Conservation (phyloP, 441 rosid genomes). For the Gossypium trilobum region DNA sequence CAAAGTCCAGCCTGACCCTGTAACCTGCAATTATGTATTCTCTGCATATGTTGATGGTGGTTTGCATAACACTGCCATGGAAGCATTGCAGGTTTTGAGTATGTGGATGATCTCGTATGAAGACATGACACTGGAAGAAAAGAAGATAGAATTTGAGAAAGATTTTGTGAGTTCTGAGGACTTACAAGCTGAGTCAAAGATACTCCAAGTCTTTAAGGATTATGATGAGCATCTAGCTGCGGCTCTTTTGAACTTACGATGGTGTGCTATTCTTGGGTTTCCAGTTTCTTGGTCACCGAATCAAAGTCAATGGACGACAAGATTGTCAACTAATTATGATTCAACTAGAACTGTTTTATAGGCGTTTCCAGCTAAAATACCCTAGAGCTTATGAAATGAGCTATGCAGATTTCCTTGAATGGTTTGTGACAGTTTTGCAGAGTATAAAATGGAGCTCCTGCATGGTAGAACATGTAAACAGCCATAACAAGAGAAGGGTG, state of each 20-base stretch:
- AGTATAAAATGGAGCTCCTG: not conserved
- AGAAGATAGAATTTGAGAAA: conserved; percentile 43
- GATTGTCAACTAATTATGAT: conserved; percentile 35
- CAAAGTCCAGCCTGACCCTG: conserved; percentile 55
- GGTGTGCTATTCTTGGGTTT: conserved; percentile 60
- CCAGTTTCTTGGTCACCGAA: conserved; percentile 55
- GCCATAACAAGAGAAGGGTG: not conserved
- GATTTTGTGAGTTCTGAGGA: conserved; percentile 49
- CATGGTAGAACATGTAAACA: not conserved
- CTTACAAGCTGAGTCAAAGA: conserved; percentile 40
- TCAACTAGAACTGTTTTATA: not conserved
- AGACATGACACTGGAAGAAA: conserved; percentile 30
- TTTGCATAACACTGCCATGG: conserved; percentile 42
- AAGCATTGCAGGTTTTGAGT: conserved; percentile 69
- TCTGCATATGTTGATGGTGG: conserved; percentile 37
- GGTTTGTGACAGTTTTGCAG: not conserved
- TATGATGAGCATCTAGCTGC: conserved; percentile 35
- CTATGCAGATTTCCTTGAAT: not conserved
- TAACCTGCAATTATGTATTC: conserved; percentile 59
- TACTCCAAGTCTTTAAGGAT: conserved; percentile 35
- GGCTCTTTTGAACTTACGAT: conserved; percentile 59
- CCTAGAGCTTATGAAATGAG: not conserved
- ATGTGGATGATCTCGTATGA: conserved; percentile 55
- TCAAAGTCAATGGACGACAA: conserved; percentile 50
- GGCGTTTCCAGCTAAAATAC: not conserved